Evolutionary conservation across 495 filamentous ascomycete species (phyloP), one percentile per base, ranked within the genome.

Genomic region (Hypomontagnella submonticulosa): DNA sequence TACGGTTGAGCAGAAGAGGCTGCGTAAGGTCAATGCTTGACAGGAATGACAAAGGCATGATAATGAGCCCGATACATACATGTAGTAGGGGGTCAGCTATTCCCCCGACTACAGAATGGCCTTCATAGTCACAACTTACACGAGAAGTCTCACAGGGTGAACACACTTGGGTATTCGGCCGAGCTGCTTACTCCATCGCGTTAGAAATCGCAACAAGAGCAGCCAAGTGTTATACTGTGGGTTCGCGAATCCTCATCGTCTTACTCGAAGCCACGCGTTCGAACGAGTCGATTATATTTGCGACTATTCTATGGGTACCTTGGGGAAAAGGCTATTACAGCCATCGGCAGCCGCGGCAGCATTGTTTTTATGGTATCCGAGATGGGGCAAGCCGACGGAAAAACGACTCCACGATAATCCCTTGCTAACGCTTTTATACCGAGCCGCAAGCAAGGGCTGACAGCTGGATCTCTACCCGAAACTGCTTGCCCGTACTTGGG

Each of bases 291-390:
- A 59, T n/a, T 18, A 42, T 46, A 27, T 12, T 19, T 5, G 10
- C 2, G 20, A 48, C 10, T 20, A 54, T 44, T 27, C 16, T 19
- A 18, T 57, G 47, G 18, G 19, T 16, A 56, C 11, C 19, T 52
- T 20, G 38, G 46, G 51, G 49, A 61, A n/a, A 63, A 69, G 66
- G 66, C 66, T 69, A 69, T 57, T 63, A 38, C 49, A 33, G 42
- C 18, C n/a, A 32, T 56, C 48, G 53, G 44, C 27, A 53, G 52
- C 61, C n/a, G 40, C 32, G 30, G 34, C 20, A 10, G 44, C 23
- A 44, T 30, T 44, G 43, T 50, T 63, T 23, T 50, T 56, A 13
- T 47, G 32, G 12, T 12, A 50, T 46, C 44, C 38, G 42, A 9
- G 48, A 46, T 46, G 47, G 19, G 13, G 30, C 54, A 46, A n/a